phyloP scores from a whole-genome alignment of 2,329 filamentous ascomycete species.

The Arthroderma sp. region DNA sequence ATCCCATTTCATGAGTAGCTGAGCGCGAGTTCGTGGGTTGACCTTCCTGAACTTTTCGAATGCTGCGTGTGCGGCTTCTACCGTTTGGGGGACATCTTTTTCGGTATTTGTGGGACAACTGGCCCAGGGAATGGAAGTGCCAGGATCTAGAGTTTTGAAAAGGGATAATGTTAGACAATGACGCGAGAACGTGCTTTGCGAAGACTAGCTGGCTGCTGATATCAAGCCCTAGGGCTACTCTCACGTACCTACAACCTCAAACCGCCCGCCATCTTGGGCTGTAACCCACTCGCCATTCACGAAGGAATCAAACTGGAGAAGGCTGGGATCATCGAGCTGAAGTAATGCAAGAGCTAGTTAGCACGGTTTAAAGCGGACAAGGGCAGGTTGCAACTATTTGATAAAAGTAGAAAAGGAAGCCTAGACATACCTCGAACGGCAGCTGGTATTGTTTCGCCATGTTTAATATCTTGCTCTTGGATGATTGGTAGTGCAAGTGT shows the following conservation, averaged over 20 bases:
- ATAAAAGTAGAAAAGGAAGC: background rate
- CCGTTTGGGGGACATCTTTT: slow-evolving; percentile 50
- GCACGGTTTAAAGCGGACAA: background rate
- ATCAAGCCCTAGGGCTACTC: background rate
- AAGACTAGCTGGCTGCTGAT: background rate
- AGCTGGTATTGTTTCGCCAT: slow-evolving; percentile 25
- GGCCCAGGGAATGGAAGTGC: slow-evolving; percentile 38
- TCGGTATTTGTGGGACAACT: slow-evolving; percentile 36
- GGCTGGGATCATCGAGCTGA: slow-evolving; percentile 34
- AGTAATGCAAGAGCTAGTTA: background rate
- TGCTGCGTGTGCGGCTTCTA: slow-evolving; percentile 45
- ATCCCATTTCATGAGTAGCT: slow-evolving; percentile 53
- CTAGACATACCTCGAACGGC: slow-evolving; percentile 23
- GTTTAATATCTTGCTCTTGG: background rate
- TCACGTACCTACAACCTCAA: slow-evolving; percentile 34
- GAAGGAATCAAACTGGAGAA: slow-evolving; percentile 39
- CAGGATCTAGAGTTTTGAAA: slow-evolving; percentile 30
- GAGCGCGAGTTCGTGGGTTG: slow-evolving; percentile 48
- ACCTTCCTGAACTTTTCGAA: slow-evolving; percentile 48
- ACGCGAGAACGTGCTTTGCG: too few species aligned
- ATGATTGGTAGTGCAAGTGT: too few species aligned
- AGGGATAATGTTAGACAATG: too few species aligned
- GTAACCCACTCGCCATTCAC: slow-evolving; percentile 37
- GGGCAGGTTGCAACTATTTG: background rate
- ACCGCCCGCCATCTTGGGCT: slow-evolving; percentile 35